Evolutionary conservation across 2,329 filamentous ascomycete species (phyloP).

Genomic region (Botrytis hyacinthi): DNA sequence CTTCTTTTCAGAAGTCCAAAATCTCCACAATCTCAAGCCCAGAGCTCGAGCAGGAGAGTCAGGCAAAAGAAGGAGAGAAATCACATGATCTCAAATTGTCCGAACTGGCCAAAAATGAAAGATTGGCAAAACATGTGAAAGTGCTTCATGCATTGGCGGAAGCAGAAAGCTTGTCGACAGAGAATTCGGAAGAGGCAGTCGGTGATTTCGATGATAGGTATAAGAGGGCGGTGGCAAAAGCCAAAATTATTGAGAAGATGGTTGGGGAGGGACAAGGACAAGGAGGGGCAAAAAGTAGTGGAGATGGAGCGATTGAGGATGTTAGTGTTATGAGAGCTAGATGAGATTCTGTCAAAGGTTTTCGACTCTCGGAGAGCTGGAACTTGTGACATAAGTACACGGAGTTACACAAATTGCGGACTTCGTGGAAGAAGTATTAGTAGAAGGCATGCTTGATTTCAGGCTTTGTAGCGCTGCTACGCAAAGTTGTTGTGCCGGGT

Average conservation of each 20-base stretch:
- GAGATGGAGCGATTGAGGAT: conserved; percentile 49
- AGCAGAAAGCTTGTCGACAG: conserved; percentile 70
- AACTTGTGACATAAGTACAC: too few species aligned
- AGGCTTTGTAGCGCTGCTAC: background rate
- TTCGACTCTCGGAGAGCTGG: background rate
- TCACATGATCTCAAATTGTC: conserved; percentile 16
- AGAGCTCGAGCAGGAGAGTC: background rate
- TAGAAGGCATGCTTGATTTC: background rate
- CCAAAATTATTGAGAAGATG: conserved; percentile 79
- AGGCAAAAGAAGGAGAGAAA: background rate
- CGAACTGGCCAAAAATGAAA: conserved; percentile 54
- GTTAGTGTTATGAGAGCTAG: conserved; percentile 39
- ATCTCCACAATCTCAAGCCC: background rate
- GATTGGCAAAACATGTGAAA: conserved; percentile 74
- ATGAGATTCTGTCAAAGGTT: background rate
- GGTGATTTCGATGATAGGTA: conserved; percentile 87
- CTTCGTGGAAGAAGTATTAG: background rate
- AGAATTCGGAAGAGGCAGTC: conserved; percentile 85
- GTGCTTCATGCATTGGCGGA: conserved; percentile 76
- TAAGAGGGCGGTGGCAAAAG: conserved; percentile 79
- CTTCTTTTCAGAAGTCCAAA: conserved; percentile 27
- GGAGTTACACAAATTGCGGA: background rate
- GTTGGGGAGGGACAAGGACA: conserved; percentile 44
- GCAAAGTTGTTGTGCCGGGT: background rate
- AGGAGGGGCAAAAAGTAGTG: conserved; percentile 21